Evolutionary conservation across 139 green algal species (phyloP).

Genomic region (Ettlia oleoabundans): DNA sequence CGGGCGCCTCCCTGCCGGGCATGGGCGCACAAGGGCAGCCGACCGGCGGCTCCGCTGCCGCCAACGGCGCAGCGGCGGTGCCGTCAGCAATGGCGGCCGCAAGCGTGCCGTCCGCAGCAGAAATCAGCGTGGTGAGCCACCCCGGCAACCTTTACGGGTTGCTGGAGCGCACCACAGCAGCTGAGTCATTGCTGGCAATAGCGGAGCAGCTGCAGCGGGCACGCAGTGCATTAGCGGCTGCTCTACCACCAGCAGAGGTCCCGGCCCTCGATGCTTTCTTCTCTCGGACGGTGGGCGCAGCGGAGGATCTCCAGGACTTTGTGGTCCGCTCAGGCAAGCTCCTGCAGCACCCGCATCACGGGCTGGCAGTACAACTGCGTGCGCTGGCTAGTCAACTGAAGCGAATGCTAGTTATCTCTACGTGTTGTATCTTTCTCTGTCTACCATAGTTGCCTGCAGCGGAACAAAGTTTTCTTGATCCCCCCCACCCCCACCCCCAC

Average conservation of each 20-base stretch:
- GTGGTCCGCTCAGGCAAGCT: slow-evolving; percentile 33
- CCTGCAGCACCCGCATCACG: too few relatives aligned
- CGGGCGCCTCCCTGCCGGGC: too few relatives aligned
- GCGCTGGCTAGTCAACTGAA: slow-evolving; percentile 13
- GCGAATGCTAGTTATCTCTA: not conserved
- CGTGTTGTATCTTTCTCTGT: too few relatives aligned
- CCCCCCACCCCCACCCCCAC: not conserved
- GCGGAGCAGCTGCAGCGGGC: slow-evolving; percentile 30
- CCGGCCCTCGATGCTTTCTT: slow-evolving; percentile 46
- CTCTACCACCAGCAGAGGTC: slow-evolving; percentile 35
- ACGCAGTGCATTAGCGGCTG: slow-evolving; percentile 17
- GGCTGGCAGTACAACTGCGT: too few relatives aligned
- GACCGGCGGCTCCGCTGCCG: too few relatives aligned
- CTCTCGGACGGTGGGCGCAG: slow-evolving; percentile 16
- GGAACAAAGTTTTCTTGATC: too few relatives aligned
- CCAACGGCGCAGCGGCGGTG: not conserved
- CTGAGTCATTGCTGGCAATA: slow-evolving; percentile 43
- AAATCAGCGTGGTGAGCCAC: slow-evolving; percentile 14
- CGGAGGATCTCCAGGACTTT: slow-evolving; percentile 45
- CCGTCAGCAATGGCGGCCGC: not conserved
- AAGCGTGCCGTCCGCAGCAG: not conserved
- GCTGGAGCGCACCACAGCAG: slow-evolving; percentile 45
- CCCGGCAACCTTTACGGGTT: slow-evolving; percentile 60
- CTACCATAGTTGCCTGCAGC: too few relatives aligned
- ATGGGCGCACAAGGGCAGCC: too few relatives aligned